A percentile compares a stretch with the other conserved stretches of the same genome.
Conservation (phyloP, 805 yeast species). For the Yarrowia divulgata region DNA sequence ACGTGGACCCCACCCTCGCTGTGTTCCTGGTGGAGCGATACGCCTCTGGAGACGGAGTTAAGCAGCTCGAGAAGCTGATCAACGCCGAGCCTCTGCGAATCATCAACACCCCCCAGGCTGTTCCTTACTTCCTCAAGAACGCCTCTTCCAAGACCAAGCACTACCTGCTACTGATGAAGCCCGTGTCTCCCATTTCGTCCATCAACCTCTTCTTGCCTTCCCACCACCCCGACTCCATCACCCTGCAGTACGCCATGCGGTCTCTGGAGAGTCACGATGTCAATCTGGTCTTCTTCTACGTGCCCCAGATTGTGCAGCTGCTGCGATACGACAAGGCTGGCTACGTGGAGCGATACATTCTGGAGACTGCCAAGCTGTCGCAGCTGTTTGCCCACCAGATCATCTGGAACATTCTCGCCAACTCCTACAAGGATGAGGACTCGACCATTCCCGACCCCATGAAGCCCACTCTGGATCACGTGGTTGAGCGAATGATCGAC, state of each 20-base stretch:
- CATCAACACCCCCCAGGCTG: conserved; percentile 62
- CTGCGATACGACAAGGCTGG: conserved; percentile 83
- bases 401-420: conserved; percentile 97
- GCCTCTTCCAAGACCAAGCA: conserved; percentile 46
- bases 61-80: conserved; percentile 57
- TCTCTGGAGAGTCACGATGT: conserved; percentile 88
- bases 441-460: conserved; percentile 77
- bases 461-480: conserved; percentile 81
- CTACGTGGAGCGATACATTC: conserved; percentile 83
- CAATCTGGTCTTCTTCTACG: conserved; percentile 90
- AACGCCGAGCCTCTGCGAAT: conserved; percentile 65
- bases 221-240: conserved; percentile 66
- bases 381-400: conserved; percentile 96
- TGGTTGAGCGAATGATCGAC: conserved; percentile 67
- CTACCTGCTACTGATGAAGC: conserved; percentile 67
- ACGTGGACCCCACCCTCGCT: conserved; percentile 74
- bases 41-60: conserved; percentile 50
- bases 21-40: conserved; percentile 70
- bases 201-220: conserved; percentile 84
- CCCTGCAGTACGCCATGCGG: conserved; percentile 87
- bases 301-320: conserved; percentile 96
- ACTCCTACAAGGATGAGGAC: conserved; percentile 89
- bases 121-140: conserved; percentile 57
- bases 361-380: conserved; percentile 90
- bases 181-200: conserved; percentile 81